A percentile compares a stretch with the other conserved stretches of the same genome.
phyloP scores from a whole-genome alignment of 1,139 yeast species.

The Martiniozyma asiatica region DNA sequence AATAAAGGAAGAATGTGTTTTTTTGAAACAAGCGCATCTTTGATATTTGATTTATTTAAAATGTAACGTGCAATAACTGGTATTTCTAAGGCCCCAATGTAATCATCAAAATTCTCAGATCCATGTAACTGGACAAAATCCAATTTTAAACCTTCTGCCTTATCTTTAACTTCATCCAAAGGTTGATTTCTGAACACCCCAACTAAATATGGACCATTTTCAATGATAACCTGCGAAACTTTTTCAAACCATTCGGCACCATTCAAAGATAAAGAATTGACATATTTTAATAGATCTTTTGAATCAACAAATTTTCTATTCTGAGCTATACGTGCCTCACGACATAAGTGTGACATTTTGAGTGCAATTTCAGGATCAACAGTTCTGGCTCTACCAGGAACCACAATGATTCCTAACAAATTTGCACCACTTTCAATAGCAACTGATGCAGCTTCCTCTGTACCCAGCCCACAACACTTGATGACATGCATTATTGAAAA shows the following conservation, averaged over 20 bases:
- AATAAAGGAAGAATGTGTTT: slow-evolving; percentile 47
- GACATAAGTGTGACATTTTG: slow-evolving; percentile 31
- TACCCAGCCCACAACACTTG: slow-evolving; percentile 74
- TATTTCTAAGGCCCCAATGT: slow-evolving; percentile 21
- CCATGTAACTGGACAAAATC: slow-evolving; percentile 91
- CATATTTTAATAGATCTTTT: slow-evolving; percentile 11
- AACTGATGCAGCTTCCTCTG: slow-evolving; percentile 50
- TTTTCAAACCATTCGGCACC: slow-evolving; percentile 28
- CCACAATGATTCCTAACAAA: slow-evolving; percentile 74
- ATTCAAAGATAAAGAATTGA: slow-evolving; percentile 6
- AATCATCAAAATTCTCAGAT: slow-evolving; percentile 52
- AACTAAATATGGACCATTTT: slow-evolving; percentile 61
- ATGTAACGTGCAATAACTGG: slow-evolving; percentile 72
- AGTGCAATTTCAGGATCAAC: slow-evolving; percentile 43
- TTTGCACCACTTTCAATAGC: slow-evolving; percentile 69
- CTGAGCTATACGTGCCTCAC: slow-evolving; percentile 16
- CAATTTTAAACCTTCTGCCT: slow-evolving; percentile 37
- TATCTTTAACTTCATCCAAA: slow-evolving; percentile 41
- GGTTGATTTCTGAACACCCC: slow-evolving; percentile 88
- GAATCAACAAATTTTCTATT: slow-evolving; percentile 13
- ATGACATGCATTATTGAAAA: too few species aligned
- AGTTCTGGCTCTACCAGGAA: slow-evolving; percentile 70
- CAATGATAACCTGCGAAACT: slow-evolving; percentile 24
- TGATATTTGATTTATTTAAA: slow-evolving; percentile 35
- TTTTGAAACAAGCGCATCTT: slow-evolving; percentile 21